Evolutionary conservation across 2,329 filamentous ascomycete species (phyloP).

Genomic region (Nannizziopsis arthrosporioides): DNA sequence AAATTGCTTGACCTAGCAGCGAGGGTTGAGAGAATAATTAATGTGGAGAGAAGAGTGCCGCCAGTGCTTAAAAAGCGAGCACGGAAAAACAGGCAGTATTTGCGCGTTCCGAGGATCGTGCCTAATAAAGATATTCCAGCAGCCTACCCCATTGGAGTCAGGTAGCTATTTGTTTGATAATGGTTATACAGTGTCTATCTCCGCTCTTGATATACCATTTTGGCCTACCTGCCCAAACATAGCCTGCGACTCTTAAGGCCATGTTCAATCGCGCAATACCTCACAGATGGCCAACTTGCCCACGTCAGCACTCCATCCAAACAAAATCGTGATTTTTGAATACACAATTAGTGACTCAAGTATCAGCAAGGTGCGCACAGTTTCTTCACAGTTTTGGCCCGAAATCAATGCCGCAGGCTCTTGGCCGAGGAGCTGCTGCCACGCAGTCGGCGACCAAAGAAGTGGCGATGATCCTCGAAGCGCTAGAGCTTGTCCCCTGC

Average conservation of each 20-base stretch:
- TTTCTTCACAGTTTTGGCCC: background rate
- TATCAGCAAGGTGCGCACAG: conserved; percentile 1
- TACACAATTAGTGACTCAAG: conserved; percentile 12
- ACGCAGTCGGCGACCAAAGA: conserved; percentile 35
- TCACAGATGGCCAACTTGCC: conserved; percentile 13
- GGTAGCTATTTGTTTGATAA: background rate
- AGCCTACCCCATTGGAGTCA: conserved; percentile 12
- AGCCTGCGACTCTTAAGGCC: background rate
- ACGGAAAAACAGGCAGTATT: background rate
- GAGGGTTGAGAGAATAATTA: conserved; percentile 36
- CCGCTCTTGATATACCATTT: no score
- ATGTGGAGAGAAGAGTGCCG: conserved; percentile 38
- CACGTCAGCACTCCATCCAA: conserved; percentile 11
- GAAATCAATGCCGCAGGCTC: conserved; percentile 27
- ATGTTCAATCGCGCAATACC: conserved; percentile 6
- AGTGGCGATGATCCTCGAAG: conserved; percentile 33
- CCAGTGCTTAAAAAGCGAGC: conserved; percentile 1
- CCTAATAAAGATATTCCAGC: conserved; percentile 11
- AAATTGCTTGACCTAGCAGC: conserved; percentile 45
- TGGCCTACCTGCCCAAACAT: background rate
- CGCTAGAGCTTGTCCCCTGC: background rate
- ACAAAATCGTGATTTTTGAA: conserved; percentile 13
- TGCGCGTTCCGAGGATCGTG: conserved; percentile 9
- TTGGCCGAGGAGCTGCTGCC: conserved; percentile 37
- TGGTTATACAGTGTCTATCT: no score